Base-by-base conservation (phyloP, 2,329 filamentous ascomycete species). In the Dothideomycetes sp. region DNA sequence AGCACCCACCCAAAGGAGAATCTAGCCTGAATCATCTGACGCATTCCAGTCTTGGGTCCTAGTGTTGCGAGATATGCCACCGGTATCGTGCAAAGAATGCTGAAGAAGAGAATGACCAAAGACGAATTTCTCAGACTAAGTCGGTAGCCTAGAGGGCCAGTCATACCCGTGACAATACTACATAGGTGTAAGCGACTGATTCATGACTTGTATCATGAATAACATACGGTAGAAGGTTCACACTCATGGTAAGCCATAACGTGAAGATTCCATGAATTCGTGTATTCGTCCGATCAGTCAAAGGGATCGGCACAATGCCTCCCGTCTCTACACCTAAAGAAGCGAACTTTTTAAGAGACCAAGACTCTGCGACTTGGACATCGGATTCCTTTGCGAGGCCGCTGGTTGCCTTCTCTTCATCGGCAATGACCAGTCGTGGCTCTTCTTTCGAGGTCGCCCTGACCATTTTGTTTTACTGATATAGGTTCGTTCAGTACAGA, bases 1-100 rank as follows among this genome's bases (percentile, higher is more conserved):
- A n/a, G n/a, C n/a, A 16, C 32, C 24, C 17, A 34, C 32, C 74
- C 76, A 53, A 78, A 82, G 28, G 70, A 73, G 55, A 73, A 81
- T 16, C 78, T 65, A 4, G 78, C 76, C 49, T 78, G 74, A 6
- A 81, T 70, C 68, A 81, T 77, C 56, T 80, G 76, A 12, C 77
- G 67, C 68, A 81, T 71, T 29, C 76, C 78, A 8, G 75, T 79
- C 56, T 71, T 72, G 4, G 76, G 73, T 0, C 76, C 76, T 36
- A 78, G 58, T 0, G 71, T 76, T 29, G 69, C 69, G 18, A 80
- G 60, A 49, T 72, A 78, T 3, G 73, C 76, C 1, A 75, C 71
- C 0, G 71, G 62, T 5, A 69, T 45, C 0, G 70, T 70, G 1
- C 70, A 71, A 18, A 79, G 48, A 13, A 80, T 55, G 9, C 67